Percentiles rank a stretch among this genome's conserved stretches.
phyloP scores from a whole-genome alignment of 331 rosid species.

The Cydonia oblonga region DNA sequence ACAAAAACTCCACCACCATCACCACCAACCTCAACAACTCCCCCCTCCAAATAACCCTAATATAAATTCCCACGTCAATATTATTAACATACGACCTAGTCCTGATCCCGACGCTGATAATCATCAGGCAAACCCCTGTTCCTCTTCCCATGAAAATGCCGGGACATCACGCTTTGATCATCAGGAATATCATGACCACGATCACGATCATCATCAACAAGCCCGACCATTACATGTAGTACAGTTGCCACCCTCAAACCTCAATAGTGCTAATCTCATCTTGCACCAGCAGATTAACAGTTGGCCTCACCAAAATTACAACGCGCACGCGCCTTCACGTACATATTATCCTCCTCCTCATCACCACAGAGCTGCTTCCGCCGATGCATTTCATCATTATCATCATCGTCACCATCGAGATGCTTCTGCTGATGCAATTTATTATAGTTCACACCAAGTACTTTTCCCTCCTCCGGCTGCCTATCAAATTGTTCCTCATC shows the following conservation, averaged over 20 bases:
- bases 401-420: not conserved
- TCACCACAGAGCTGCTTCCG: not conserved
- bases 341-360: not conserved
- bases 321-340: not conserved
- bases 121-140: not conserved
- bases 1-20: not conserved
- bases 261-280: not conserved
- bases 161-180: not conserved
- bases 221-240: not conserved
- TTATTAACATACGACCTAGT: not conserved
- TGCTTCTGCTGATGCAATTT: not conserved
- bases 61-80: not conserved
- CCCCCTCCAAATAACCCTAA: not conserved
- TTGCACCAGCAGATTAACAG: not conserved
- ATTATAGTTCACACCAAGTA: not conserved
- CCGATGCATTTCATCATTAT: not conserved
- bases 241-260: not conserved
- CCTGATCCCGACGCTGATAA: not conserved
- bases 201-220: not conserved
- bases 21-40: not conserved
- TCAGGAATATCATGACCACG: not conserved
- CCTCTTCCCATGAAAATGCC: not conserved
- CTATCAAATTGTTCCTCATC: not conserved
- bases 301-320: not conserved
- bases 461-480: conserved; percentile 6